A percentile compares a stretch with the other conserved stretches of the same genome.
These are phyloP conservation scores for Botrytis deweyae DNA, from an alignment of 2,329 filamentous ascomycete genomes.

Conservation along the genomic window DNA sequence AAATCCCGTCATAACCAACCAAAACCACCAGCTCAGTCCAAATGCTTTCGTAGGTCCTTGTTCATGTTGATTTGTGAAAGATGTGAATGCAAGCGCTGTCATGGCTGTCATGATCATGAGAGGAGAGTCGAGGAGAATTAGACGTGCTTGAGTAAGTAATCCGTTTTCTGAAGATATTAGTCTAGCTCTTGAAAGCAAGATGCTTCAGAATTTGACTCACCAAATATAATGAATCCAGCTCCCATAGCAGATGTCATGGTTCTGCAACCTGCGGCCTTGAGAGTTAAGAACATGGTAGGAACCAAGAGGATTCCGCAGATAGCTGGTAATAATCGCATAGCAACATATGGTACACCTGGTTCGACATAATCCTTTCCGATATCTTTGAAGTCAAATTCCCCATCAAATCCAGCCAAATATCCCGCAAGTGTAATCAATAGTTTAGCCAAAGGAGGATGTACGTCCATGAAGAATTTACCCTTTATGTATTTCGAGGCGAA, in stretches of 20 bases:
- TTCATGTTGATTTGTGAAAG: constrained; percentile 96
- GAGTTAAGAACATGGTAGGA: constrained; percentile 89
- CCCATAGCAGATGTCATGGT: constrained; percentile 83
- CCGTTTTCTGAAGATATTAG: constrained; percentile 71
- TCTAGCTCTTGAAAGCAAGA: constrained; percentile 7
- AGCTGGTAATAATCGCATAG: constrained; percentile 93
- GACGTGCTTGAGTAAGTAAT: constrained; percentile 86
- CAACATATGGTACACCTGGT: constrained; percentile 91
- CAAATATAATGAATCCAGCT: constrained; percentile 84
- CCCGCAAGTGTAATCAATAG: constrained; percentile 93
- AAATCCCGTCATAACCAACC: constrained; percentile 83
- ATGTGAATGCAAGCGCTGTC: constrained; percentile 84
- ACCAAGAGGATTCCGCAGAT: constrained; percentile 85
- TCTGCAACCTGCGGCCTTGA: constrained; percentile 87
- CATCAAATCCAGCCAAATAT: constrained; percentile 92
- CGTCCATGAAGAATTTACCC: constrained; percentile 99
- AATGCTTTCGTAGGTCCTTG: constrained; percentile 88
- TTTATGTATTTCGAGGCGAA: constrained; percentile 99
- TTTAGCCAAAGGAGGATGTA: constrained; percentile 97
- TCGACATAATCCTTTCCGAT: constrained; percentile 99
- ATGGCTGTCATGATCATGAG: constrained; percentile 91
- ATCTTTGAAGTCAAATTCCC: constrained; percentile 97
- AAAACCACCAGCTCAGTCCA: constrained; percentile 94
- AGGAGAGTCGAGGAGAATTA: constrained; percentile 95
- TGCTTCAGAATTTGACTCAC: constrained; percentile 47